These are phyloP conservation scores for Carpinus viminea DNA, from an alignment of 306 rosid genomes.

Conservation along the genomic window DNA sequence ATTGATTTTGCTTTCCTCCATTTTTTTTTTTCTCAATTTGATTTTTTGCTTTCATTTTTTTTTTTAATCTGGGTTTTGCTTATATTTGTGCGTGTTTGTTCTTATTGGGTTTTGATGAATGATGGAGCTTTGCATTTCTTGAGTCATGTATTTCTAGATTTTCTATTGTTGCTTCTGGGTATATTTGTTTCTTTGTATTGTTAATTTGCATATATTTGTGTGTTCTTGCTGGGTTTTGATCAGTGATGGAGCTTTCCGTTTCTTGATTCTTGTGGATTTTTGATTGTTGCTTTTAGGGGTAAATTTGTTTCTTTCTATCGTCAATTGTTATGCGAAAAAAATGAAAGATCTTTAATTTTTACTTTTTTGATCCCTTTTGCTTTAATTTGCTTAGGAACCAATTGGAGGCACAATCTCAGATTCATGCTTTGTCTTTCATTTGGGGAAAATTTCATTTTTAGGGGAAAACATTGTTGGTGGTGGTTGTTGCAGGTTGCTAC, in stretches of 20 bases:
- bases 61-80: too few species aligned
- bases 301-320: neutral
- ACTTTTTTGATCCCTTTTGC: neutral
- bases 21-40: too few species aligned
- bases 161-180: too few species aligned
- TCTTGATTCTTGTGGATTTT: neutral
- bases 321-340: neutral
- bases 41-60: too few species aligned
- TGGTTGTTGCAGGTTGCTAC: slow-evolving; percentile 28
- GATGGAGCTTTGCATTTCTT: neutral
- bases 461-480: neutral
- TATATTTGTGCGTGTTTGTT: too few species aligned
- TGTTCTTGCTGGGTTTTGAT: too few species aligned
- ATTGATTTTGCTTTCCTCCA: too few species aligned
- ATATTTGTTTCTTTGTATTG: too few species aligned
- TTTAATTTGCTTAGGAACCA: neutral
- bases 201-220: too few species aligned
- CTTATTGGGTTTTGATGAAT: neutral
- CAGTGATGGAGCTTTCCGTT: neutral
- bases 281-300: neutral
- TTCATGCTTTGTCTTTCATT: neutral
- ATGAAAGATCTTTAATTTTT: neutral
- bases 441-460: neutral
- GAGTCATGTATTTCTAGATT: neutral
- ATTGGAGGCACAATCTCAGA: neutral